These are phyloP conservation scores for Xylaria polymorpha DNA, from an alignment of 2,329 filamentous ascomycete genomes.

Conservation along the genomic window DNA sequence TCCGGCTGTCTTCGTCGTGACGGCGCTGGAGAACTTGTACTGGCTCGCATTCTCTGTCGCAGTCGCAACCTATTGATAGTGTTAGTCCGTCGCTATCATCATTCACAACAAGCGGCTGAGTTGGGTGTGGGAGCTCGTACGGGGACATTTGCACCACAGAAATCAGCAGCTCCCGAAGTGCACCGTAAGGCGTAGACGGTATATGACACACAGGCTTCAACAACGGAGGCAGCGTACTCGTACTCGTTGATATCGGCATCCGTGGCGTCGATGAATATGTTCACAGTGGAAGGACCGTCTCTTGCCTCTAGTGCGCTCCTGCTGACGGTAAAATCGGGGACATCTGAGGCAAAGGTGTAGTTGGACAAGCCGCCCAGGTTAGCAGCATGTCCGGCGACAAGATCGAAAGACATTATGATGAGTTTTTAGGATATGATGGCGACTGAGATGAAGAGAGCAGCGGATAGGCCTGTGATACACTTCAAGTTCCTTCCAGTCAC, in stretches of 20 bases:
- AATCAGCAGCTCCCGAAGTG: constrained; percentile 15
- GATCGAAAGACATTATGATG: constrained; percentile 30
- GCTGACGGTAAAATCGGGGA: constrained; percentile 4
- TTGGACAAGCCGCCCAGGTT: constrained; percentile 11
- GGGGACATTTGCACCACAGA: constrained; percentile 14
- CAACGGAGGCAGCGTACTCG: constrained; percentile 36
- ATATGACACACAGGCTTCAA: constrained; percentile 16
- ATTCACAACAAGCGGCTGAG: not conserved
- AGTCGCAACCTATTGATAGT: constrained; percentile 9
- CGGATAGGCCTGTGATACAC: not conserved
- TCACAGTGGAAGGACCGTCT: constrained; percentile 11
- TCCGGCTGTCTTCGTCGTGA: constrained; percentile 5
- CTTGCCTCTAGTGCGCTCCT: constrained; percentile 7
- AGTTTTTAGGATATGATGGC: not conserved
- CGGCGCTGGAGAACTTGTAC: constrained; percentile 23
- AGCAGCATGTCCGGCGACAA: constrained; percentile 29
- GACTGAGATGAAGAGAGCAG: not conserved
- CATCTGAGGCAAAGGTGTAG: constrained; percentile 11
- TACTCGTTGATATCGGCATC: not conserved
- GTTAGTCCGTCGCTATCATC: not conserved
- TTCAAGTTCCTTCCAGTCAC: not conserved
- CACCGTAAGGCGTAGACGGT: constrained; percentile 33
- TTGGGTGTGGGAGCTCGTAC: constrained; percentile 21
- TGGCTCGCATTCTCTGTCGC: constrained; percentile 31
- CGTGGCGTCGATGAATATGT: constrained; percentile 29